Base-by-base conservation (phyloP, 2,329 filamentous ascomycete species). In the Lachnellula willkommii region DNA sequence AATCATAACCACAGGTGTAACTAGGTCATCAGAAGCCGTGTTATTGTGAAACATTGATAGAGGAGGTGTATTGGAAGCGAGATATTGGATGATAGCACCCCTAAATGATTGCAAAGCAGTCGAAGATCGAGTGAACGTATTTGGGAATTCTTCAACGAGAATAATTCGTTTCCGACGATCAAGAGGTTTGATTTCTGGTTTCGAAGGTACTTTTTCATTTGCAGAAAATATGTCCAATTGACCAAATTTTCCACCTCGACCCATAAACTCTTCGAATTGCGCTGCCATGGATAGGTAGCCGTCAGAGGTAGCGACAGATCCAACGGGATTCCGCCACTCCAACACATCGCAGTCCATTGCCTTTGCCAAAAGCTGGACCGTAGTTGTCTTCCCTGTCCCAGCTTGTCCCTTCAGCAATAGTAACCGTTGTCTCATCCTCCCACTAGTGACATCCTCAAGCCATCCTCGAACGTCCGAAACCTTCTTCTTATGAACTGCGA, bases 401-500 rank as follows among this genome's bases (percentile, higher is more conserved):
- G 94, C 92, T 36, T 91, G 85, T 11, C 94, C 94, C 71, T 95
- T 96, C 45, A 99, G 77, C 28, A 99, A 78, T 55, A 96, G 79
- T 55, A 96, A 69, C 58, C 88, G 82, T 75, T 95, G 84, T 57
- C 81, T 77, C 70, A 81, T 73, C 39, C 77, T 76, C 15, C 89
- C 88, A 26, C 73, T 71, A 59, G 90, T 80, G 17, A 90, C 89
- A 67, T 86, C 82, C 45, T 88, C 83, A 36, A 99, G 75, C 92
- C 94, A 97, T 56, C 75, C 79, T 56, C 85, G 82, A 47, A 97
- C 92, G 72, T 97, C 92, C 2, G 83, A 74, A 5, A 97, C 89
- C 71, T 99, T 99, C 65, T 83, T 94, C 75, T 95, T 96, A 71
- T 99, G 92, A 17, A 99, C 93, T 0, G 88, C 93, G 47, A 99